Evolutionary conservation across 2,329 filamentous ascomycete species (phyloP).

Genomic region (Phaeophleospora eucalypticola): DNA sequence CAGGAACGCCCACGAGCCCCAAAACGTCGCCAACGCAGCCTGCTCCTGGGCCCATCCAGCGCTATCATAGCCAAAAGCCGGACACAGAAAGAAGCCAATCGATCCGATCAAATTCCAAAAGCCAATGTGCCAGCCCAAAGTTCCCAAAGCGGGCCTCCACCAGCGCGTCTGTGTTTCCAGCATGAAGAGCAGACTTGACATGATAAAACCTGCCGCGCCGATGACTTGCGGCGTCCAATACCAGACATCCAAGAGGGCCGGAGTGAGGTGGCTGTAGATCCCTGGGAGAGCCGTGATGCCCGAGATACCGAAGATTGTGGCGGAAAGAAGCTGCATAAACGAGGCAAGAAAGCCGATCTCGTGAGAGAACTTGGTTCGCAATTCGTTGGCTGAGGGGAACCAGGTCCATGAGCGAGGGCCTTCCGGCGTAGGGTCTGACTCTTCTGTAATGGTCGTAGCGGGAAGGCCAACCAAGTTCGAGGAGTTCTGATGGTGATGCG

Average conservation of each 20-base stretch:
- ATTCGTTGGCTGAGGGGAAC: not conserved
- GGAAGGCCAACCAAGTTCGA: not conserved
- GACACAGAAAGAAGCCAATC: slow-evolving; percentile 26
- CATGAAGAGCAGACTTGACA: slow-evolving; percentile 69
- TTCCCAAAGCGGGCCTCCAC: slow-evolving; percentile 20
- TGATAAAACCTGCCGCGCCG: slow-evolving; percentile 74
- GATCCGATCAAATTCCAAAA: slow-evolving; percentile 26
- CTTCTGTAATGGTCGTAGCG: no score
- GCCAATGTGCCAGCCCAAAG: slow-evolving; percentile 28
- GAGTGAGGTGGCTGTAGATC: slow-evolving; percentile 21
- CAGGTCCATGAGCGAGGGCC: not conserved
- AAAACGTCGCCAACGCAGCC: slow-evolving; percentile 23
- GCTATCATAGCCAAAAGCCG: slow-evolving; percentile 25
- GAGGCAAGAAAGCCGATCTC: slow-evolving; percentile 29
- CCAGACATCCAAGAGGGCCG: slow-evolving; percentile 12
- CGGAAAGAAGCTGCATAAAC: slow-evolving; percentile 19
- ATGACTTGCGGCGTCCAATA: slow-evolving; percentile 29
- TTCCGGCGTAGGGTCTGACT: not conserved
- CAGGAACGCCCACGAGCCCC: slow-evolving; percentile 25
- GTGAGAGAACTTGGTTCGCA: slow-evolving; percentile 20
- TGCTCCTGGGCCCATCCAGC: slow-evolving; percentile 25
- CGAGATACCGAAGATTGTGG: slow-evolving; percentile 25
- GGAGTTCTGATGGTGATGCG: slow-evolving; percentile 1
- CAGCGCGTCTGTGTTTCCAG: slow-evolving; percentile 28
- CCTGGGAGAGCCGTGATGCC: slow-evolving; percentile 25